Percentiles rank a stretch among this genome's conserved stretches.
phyloP scores from a whole-genome alignment of 1,284 basidiomycete species.

The Athelia sp. region DNA sequence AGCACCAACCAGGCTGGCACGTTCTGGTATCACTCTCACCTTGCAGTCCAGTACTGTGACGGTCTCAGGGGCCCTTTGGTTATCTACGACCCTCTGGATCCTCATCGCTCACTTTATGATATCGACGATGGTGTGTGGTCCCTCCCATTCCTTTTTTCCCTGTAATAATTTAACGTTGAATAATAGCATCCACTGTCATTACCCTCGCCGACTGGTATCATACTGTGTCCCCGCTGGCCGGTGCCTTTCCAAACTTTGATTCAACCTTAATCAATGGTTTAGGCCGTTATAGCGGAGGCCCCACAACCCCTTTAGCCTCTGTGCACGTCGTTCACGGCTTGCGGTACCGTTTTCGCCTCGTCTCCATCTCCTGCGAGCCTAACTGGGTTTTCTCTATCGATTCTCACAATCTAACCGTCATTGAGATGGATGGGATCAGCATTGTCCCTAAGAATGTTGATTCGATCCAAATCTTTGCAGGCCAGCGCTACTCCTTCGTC shows the following conservation, averaged over 20 bases:
- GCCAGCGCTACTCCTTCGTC: constrained; percentile 33
- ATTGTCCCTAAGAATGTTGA: constrained; percentile 24
- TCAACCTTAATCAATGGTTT: constrained; percentile 25
- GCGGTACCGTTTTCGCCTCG: constrained; percentile 41
- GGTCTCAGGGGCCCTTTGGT: constrained; percentile 32
- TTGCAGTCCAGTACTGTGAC: constrained; percentile 23
- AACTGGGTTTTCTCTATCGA: constrained; percentile 36
- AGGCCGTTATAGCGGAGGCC: constrained; percentile 33
- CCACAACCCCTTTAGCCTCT: constrained; percentile 24
- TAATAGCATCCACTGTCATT: constrained; percentile 12
- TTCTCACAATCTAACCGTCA: constrained; percentile 33
- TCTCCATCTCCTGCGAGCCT: constrained; percentile 43
- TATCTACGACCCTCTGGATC: constrained; percentile 38
- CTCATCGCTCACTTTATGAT: constrained; percentile 15
- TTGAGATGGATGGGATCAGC: constrained; percentile 26
- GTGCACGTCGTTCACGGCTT: constrained; percentile 29
- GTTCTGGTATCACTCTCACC: constrained; percentile 28
- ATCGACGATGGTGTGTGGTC: constrained; percentile 16
- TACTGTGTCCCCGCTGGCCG: neutral
- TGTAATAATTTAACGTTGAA: neutral
- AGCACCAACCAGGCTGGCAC: constrained; percentile 31
- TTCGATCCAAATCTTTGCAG: constrained; percentile 26
- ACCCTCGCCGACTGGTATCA: neutral
- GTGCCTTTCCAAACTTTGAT: constrained; percentile 22
- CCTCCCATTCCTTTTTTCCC: neutral